A percentile compares a stretch with the other conserved stretches of the same genome.
Conservation (phyloP, 495 filamentous ascomycete species). For the Copromyces sp. region DNA sequence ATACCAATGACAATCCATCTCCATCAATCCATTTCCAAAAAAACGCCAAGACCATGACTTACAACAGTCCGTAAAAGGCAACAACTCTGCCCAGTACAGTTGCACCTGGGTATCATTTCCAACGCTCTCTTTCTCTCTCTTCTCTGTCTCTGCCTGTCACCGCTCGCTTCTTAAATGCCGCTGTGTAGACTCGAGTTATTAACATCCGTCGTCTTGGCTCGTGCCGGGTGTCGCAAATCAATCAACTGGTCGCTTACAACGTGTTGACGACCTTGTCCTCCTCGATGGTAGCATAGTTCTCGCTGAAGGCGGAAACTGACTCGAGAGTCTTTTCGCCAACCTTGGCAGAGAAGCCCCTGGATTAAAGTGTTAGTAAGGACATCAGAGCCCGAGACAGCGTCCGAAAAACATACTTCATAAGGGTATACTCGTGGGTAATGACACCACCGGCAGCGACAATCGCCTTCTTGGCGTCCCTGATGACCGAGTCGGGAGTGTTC, state of each 20-base stretch:
- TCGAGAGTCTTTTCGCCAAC: slow-evolving; percentile 58
- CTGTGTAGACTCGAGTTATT: not conserved
- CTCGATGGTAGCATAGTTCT: slow-evolving; percentile 62
- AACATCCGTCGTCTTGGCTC: not conserved
- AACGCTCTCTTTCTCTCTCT: not conserved
- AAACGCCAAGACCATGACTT: not conserved
- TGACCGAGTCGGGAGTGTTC: slow-evolving; percentile 57
- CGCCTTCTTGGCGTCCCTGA: slow-evolving; percentile 59
- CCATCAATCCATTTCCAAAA: not conserved
- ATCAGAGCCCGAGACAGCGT: not conserved
- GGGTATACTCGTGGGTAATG: slow-evolving; percentile 46
- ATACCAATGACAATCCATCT: not conserved
- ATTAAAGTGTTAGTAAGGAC: slow-evolving; percentile 6
- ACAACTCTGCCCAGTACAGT: not conserved
- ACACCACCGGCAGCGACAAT: slow-evolving; percentile 55
- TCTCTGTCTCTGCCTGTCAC: not conserved
- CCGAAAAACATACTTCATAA: slow-evolving; percentile 43
- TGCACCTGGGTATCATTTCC: slow-evolving; percentile 1
- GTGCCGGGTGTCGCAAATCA: not conserved
- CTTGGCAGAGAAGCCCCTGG: slow-evolving; percentile 68
- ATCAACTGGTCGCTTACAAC: slow-evolving; percentile 2
- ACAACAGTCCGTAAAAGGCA: not conserved
- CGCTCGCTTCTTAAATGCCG: not conserved
- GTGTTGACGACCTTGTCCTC: slow-evolving; percentile 55
- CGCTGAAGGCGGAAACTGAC: slow-evolving; percentile 54